These are phyloP conservation scores for Lotus japonicus DNA, from an alignment of 306 rosid genomes.

Conservation along the genomic window DNA sequence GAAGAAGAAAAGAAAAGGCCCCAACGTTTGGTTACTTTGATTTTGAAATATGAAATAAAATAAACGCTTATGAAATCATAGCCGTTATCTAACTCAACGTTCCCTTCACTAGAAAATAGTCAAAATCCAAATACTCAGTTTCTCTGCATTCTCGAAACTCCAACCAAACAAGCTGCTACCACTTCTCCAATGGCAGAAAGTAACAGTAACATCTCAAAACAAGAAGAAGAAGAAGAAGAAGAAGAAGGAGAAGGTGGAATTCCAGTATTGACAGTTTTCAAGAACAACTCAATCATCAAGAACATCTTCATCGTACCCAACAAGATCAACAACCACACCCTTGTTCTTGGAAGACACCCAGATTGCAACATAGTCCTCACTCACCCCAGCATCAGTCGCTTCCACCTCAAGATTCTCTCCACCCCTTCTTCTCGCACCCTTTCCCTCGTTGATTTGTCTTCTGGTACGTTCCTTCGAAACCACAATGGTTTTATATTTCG, in stretches of 20 bases:
- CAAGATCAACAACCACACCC: neutral
- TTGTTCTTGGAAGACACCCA: constrained; percentile 67
- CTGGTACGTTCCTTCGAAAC: constrained; percentile 34
- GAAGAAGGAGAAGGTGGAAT: neutral
- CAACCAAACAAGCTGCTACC: neutral
- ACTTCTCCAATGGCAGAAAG: constrained; percentile 23
- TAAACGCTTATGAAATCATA: neutral
- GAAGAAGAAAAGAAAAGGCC: too few relatives aligned
- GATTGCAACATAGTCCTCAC: constrained; percentile 58
- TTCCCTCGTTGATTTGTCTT: constrained; percentile 53
- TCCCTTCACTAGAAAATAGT: neutral
- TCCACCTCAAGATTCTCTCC: constrained; percentile 66
- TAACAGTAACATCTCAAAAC: neutral
- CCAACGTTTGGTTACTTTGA: too few relatives aligned
- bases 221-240: neutral
- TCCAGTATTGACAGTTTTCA: constrained; percentile 70
- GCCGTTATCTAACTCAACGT: neutral
- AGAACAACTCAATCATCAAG: constrained; percentile 67
- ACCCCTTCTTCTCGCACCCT: constrained; percentile 42
- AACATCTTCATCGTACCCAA: constrained; percentile 61
- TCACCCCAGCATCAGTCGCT: constrained; percentile 90
- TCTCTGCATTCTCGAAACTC: neutral
- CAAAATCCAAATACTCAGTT: neutral
- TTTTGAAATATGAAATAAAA: too few relatives aligned
- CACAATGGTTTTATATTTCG: too few relatives aligned